A percentile compares a stretch with the other conserved stretches of the same genome.
Conservation (phyloP, 2,329 filamentous ascomycete species). For the Aspergillus japonicus region DNA sequence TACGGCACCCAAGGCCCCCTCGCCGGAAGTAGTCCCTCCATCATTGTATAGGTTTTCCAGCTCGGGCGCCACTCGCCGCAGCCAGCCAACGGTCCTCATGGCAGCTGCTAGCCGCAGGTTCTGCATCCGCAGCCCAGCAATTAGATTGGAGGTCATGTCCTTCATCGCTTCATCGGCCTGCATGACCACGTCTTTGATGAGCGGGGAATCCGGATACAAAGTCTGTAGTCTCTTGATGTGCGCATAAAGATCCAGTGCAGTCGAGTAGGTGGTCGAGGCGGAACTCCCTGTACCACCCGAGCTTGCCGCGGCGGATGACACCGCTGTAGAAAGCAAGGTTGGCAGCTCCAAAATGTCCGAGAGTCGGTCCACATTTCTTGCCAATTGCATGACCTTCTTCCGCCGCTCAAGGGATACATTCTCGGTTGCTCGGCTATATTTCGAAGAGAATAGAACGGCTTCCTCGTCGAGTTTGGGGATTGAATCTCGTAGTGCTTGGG, state of each 20-base stretch:
- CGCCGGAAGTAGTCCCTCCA: slow-evolving; percentile 34
- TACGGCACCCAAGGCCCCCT: slow-evolving; percentile 74
- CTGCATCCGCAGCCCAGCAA: slow-evolving; percentile 71
- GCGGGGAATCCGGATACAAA: slow-evolving; percentile 74
- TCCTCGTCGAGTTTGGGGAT: slow-evolving; percentile 78
- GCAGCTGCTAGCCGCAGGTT: slow-evolving; percentile 84
- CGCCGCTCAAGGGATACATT: slow-evolving; percentile 70
- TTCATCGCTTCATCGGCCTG: slow-evolving; percentile 88
- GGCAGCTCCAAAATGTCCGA: slow-evolving; percentile 91
- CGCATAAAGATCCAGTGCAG: slow-evolving; percentile 86
- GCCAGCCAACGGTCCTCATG: slow-evolving; percentile 86
- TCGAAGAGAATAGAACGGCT: slow-evolving; percentile 75
- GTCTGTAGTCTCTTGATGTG: slow-evolving; percentile 84
- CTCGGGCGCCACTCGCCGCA: slow-evolving; percentile 82
- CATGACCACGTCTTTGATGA: slow-evolving; percentile 69
- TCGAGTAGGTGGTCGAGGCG: slow-evolving; percentile 72
- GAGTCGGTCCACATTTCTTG: slow-evolving; percentile 83
- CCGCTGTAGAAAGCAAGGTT: slow-evolving; percentile 74
- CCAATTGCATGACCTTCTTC: slow-evolving; percentile 75
- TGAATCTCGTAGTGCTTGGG: slow-evolving; percentile 65
- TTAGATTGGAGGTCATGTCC: slow-evolving; percentile 80
- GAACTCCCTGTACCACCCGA: slow-evolving; percentile 43
- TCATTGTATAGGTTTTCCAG: slow-evolving; percentile 52
- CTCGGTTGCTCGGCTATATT: slow-evolving; percentile 72
- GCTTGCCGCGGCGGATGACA: slow-evolving; percentile 45